Evolutionary conservation across 139 green algal species (phyloP), one percentile per base, ranked within the genome.

Genomic region (Chlorella sorokiniana): DNA sequence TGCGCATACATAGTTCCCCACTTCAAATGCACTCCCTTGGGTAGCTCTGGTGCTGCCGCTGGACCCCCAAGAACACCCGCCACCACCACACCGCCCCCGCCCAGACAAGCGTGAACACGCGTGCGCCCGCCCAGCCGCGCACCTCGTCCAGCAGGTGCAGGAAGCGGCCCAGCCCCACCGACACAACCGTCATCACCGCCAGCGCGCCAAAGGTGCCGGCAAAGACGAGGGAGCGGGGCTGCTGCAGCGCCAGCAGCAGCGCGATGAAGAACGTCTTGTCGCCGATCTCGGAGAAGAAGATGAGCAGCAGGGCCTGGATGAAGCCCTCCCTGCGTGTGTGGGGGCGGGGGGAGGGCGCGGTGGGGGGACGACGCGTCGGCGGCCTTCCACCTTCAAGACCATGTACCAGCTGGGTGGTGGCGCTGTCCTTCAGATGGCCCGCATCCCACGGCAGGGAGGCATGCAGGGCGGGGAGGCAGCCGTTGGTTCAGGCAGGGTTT

Each of bases 231-330:
- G 52, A 41, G 70, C 91, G 90, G 16, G 88, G 78, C 52, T 92
- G 84, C 74, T 92, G 89, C 54, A 97, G 77, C 0, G 95, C 93
- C 59, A 98, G 87, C 61, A 98, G 88, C 71, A 98, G 73, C 2
- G 96, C 96, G 45, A 99, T 98, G 88, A 99, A 99, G 88, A 99
- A 99, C 0, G 96, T 99, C 79, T 99, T 99, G 88, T 99, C 96
- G 37, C 96, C 96, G 4, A 99, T 94, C 85, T 99, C 96, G 14
- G 89, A 95, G 85, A 99, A 98, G 71, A 99, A 92, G 59, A 99
- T 98, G 1, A 99, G 92, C 33, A 99, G 88, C 70, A 99, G 96
- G 2, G 92, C 93, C 25, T 93, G 93, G 8, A 98, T 89, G 40
- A 95, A 89, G 38, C 94, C 94, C 86, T 96, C 94, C 10, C 86